These are phyloP conservation scores for Penicillium desertorum DNA, from an alignment of 495 filamentous ascomycete genomes.

Conservation along the genomic window DNA sequence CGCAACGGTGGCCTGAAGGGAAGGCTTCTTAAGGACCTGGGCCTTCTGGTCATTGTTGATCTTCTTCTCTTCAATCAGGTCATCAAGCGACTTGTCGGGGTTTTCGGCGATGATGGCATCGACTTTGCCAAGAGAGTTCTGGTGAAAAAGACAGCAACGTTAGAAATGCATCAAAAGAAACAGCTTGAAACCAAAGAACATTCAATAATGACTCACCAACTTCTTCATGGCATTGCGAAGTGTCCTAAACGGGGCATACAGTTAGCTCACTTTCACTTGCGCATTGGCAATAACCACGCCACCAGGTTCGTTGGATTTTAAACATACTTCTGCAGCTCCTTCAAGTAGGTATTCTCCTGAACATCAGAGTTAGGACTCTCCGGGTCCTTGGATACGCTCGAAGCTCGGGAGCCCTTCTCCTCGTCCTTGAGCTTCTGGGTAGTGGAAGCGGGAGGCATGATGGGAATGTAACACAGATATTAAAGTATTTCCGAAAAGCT, in stretches of 20 bases:
- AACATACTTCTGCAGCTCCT: conserved; percentile 80
- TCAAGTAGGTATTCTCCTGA: conserved; percentile 72
- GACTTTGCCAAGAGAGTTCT: conserved; percentile 77
- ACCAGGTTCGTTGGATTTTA: neutral
- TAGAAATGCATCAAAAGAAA: neutral
- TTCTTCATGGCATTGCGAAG: conserved; percentile 88
- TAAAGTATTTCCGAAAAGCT: conserved; percentile 19
- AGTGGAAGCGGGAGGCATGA: conserved; percentile 42
- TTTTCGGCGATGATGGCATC: conserved; percentile 77
- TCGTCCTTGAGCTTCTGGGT: conserved; percentile 49
- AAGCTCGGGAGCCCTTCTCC: conserved; percentile 31
- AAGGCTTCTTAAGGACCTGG: conserved; percentile 86
- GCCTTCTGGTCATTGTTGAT: conserved; percentile 93
- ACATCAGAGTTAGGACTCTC: conserved; percentile 51
- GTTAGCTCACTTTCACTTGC: conserved; percentile 14
- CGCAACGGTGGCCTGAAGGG: conserved; percentile 67
- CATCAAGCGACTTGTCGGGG: conserved; percentile 71
- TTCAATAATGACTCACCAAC: conserved; percentile 57
- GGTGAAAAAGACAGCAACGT: conserved; percentile 12
- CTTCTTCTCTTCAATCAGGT: conserved; percentile 76
- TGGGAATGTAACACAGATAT: conserved; percentile 34
- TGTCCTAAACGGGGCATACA: conserved; percentile 52
- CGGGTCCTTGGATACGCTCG: conserved; percentile 32
- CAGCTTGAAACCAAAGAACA: neutral
- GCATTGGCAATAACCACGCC: neutral